These are phyloP conservation scores for Lolium perenne DNA, from an alignment of 176 grass and related monocot genomes.

Conservation along the genomic window DNA sequence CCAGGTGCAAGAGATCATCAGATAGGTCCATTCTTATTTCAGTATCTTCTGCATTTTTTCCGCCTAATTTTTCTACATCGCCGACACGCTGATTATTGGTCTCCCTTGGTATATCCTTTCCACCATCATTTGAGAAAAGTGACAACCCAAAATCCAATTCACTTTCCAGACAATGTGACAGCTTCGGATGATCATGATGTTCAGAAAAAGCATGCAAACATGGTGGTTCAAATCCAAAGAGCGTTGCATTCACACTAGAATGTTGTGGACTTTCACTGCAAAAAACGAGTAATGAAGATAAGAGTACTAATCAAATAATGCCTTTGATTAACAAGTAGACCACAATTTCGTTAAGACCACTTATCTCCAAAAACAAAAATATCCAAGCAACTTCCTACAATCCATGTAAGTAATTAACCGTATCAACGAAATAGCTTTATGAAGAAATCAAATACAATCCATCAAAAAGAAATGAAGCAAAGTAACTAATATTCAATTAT, in stretches of 20 bases:
- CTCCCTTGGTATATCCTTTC: slow-evolving; percentile 38
- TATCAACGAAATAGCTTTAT: slow-evolving; percentile 23
- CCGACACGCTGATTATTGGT: slow-evolving; percentile 25
- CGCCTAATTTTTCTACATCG: slow-evolving; percentile 47
- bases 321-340: slow-evolving; percentile 10
- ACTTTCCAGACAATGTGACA: slow-evolving; percentile 42
- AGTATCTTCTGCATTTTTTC: slow-evolving; percentile 58
- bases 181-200: slow-evolving; percentile 37
- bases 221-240: slow-evolving; percentile 47
- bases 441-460: not conserved
- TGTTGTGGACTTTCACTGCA: slow-evolving; percentile 49
- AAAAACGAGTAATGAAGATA: not conserved
- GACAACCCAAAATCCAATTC: slow-evolving; percentile 55
- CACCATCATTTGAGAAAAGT: slow-evolving; percentile 53
- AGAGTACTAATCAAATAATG: not conserved
- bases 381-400: not conserved
- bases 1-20: slow-evolving; percentile 94
- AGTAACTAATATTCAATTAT: not conserved
- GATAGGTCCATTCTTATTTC: slow-evolving; percentile 94
- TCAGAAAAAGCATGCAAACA: slow-evolving; percentile 37
- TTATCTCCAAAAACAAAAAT: not conserved
- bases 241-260: slow-evolving; percentile 34
- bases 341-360: not conserved
- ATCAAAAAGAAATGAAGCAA: slow-evolving; percentile 7
- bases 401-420: not conserved